These are phyloP conservation scores for Dittrichia graveolens DNA, from an alignment of 129 eudicot species.

Conservation along the genomic window DNA sequence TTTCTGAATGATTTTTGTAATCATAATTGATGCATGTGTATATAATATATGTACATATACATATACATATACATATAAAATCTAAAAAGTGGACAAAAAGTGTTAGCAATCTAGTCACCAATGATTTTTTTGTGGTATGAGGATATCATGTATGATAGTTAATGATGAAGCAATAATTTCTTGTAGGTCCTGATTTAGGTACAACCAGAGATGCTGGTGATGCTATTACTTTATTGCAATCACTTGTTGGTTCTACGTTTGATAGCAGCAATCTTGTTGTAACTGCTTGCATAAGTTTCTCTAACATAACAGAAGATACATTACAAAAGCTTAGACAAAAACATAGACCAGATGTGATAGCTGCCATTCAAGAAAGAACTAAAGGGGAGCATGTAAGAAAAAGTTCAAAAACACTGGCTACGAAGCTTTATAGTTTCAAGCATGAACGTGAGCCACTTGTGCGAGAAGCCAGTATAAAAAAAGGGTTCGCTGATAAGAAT, in stretches of 20 bases:
- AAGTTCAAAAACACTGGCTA: constrained; percentile 73
- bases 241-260: constrained; percentile 86
- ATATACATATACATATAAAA: too few relatives aligned
- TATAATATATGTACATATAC: too few relatives aligned
- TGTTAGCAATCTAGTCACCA: constrained; percentile 8
- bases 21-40: background rate
- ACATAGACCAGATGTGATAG: constrained; percentile 79
- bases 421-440: constrained; percentile 92
- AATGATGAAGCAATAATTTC: constrained; percentile 1
- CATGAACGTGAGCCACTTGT: constrained; percentile 54
- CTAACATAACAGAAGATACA: constrained; percentile 65
- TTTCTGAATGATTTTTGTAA: background rate
- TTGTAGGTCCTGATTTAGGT: constrained; percentile 82
- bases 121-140: background rate
- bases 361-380: constrained; percentile 63
- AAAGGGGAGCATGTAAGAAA: constrained; percentile 56
- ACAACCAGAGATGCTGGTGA: constrained; percentile 93
- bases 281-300: constrained; percentile 93
- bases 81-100: background rate
- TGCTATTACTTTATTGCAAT: constrained; percentile 78
- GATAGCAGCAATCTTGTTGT: constrained; percentile 95
- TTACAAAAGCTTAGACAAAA: constrained; percentile 64
- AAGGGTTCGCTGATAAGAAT: constrained; percentile 37
- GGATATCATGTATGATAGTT: background rate
- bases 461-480: constrained; percentile 45